A percentile compares a stretch with the other conserved stretches of the same genome.
These are phyloP conservation scores for Carex littledalei DNA, from an alignment of 176 grass and related monocot genomes.

Conservation along the genomic window DNA sequence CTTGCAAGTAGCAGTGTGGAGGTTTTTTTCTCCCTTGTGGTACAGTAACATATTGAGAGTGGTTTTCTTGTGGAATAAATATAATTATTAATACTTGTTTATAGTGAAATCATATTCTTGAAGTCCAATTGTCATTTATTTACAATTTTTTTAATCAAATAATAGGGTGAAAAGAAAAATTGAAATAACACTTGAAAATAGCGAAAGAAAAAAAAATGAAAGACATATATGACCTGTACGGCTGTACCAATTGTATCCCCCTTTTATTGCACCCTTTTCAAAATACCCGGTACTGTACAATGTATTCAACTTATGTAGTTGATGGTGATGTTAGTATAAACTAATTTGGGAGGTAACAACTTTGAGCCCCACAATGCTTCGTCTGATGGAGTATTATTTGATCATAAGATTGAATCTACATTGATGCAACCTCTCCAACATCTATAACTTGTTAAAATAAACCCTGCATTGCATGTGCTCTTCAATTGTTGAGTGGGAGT, in stretches of 20 bases:
- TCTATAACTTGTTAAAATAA: background rate
- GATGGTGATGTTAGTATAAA: background rate
- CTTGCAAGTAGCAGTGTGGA: background rate
- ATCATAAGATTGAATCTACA: background rate
- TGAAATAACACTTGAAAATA: too few relatives aligned
- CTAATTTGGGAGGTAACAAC: background rate
- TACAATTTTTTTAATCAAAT: background rate
- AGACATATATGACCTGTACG: background rate
- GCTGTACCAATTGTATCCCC: background rate
- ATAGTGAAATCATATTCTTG: background rate
- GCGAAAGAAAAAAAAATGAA: background rate
- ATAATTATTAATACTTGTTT: background rate
- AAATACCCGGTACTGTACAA: background rate
- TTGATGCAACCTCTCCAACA: background rate
- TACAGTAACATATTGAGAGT: slow-evolving; percentile 1
- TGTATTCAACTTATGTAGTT: background rate
- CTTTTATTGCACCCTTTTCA: background rate
- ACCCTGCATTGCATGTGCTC: slow-evolving; percentile 6
- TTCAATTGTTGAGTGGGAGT: background rate
- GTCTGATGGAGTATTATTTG: background rate
- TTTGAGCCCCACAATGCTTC: background rate
- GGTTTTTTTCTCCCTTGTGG: background rate
- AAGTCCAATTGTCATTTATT: background rate
- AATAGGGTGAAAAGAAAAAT: background rate
- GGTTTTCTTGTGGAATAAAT: slow-evolving; percentile 6